phyloP scores from a whole-genome alignment of 202 grass and related monocot genomes.

The Elaeis oleifera region DNA sequence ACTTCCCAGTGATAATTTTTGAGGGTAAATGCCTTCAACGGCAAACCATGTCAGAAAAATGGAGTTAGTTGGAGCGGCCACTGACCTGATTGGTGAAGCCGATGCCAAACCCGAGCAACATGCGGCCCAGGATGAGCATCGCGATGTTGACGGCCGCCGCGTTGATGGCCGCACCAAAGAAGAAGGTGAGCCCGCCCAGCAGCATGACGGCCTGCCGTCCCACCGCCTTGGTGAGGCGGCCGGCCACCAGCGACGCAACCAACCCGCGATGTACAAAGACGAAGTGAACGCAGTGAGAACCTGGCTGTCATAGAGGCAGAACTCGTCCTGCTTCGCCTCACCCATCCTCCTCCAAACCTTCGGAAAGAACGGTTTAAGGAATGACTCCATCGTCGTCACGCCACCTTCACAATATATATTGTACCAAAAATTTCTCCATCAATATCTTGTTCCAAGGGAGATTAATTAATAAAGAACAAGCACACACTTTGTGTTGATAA shows the following conservation, averaged over 20 bases:
- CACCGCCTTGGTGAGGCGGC: conserved; percentile 53
- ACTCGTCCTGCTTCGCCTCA: conserved; percentile 36
- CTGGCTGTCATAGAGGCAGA: conserved; percentile 72
- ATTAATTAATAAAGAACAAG: no score
- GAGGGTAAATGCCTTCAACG: no score
- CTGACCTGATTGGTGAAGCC: conserved; percentile 86
- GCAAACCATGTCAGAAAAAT: no score
- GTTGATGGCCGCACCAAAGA: conserved; percentile 50
- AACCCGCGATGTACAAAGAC: conserved; percentile 69
- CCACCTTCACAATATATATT: conserved; percentile 29
- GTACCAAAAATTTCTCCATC: no score
- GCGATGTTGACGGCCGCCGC: conserved; percentile 57
- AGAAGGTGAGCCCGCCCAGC: conserved; percentile 64
- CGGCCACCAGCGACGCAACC: conserved; percentile 45
- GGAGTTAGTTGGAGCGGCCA: no score
- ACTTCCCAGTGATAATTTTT: no score
- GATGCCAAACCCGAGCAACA: conserved; percentile 79
- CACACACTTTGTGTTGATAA: no score
- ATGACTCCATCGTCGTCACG: conserved; percentile 62
- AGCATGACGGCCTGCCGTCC: conserved; percentile 63
- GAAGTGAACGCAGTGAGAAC: conserved; percentile 72
- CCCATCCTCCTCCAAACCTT: conserved; percentile 42
- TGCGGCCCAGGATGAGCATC: conserved; percentile 82
- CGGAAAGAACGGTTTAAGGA: conserved; percentile 63
- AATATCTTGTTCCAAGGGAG: no score